phyloP scores from a whole-genome alignment of 306 rosid genomes.

The Nissolia schottii region DNA sequence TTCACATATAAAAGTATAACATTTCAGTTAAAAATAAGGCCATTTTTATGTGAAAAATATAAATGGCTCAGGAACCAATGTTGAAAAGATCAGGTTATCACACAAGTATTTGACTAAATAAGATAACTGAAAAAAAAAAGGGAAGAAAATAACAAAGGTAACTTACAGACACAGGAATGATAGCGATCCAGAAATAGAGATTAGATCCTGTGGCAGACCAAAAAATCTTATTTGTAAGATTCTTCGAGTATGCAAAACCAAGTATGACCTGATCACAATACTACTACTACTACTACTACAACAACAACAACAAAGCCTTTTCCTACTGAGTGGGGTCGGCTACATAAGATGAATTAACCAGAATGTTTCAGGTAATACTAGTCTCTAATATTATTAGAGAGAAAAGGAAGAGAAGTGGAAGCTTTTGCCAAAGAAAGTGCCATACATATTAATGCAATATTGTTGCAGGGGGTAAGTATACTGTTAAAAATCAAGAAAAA shows the following conservation, averaged over 20 bases:
- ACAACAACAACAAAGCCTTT: neutral
- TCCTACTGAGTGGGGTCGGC: neutral
- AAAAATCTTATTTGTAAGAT: conserved; percentile 4
- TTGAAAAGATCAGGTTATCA: neutral
- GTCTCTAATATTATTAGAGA: no score
- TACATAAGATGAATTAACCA: neutral
- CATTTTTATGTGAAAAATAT: neutral
- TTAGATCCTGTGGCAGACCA: conserved; percentile 69
- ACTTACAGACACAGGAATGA: conserved; percentile 81
- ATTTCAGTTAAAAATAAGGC: neutral
- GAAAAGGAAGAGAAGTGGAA: neutral
- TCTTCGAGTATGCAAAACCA: conserved; percentile 17
- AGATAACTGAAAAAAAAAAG: neutral
- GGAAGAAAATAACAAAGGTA: conserved; percentile 3
- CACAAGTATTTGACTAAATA: neutral
- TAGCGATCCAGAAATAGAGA: conserved; percentile 96
- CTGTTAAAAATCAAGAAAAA: conserved; percentile 4
- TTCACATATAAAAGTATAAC: neutral
- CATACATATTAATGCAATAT: neutral
- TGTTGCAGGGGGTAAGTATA: neutral
- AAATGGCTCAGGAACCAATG: neutral
- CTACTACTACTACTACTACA: neutral
- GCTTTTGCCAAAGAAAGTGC: neutral
- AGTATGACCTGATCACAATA: conserved; percentile 1
- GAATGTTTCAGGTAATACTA: conserved; percentile 1